Evolutionary conservation across 495 filamentous ascomycete species (phyloP), one percentile per base, ranked within the genome.

Genomic region (Penicillium malachiteum): DNA sequence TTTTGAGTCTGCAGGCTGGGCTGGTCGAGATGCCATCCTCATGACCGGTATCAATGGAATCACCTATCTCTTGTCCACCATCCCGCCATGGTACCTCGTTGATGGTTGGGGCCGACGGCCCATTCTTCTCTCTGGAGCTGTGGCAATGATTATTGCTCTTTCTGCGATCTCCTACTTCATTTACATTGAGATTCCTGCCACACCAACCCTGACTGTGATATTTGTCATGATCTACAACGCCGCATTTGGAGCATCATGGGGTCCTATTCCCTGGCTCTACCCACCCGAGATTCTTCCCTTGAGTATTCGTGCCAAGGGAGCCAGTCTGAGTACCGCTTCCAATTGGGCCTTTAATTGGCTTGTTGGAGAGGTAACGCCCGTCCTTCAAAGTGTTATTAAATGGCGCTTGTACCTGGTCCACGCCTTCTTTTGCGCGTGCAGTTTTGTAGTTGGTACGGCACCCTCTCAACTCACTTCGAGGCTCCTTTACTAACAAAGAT

Each of bases 281-380:
- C 94, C 95, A 3, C 94, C 94, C 7, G 94, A 98, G 78, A 98
- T 98, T 66, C 76, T 98, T 48, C 94, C 94, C 1, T 78, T 98
- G 56, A 97, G 95, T 72, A 97, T 98, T 64, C 86, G 94, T 52
- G 96, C 94, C 16, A 98, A 98, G 75, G 94, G 94, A 55, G 95
- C 94, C 46, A 96, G 92, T 76, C 75, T 98, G 62, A 97, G 94
- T 55, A 98, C 94, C 1, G 94, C 94, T 16, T 82, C 92, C 8
- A 98, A 98, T 67, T 98, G 95, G 95, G 91, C 93, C 3, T 97
- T 94, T 74, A 98, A 98, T 66, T 98, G 91, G 89, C 79, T 97
- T 5, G 95, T 97, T 30, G 95, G 94, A 40, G 88, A 92, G 69
- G 82, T 97, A 75, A 98, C 94, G 7, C 94, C 94, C 3, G 82